These are phyloP conservation scores for Psilocybe cyanescens DNA, from an alignment of 768 basidiomycete species.

Conservation along the genomic window DNA sequence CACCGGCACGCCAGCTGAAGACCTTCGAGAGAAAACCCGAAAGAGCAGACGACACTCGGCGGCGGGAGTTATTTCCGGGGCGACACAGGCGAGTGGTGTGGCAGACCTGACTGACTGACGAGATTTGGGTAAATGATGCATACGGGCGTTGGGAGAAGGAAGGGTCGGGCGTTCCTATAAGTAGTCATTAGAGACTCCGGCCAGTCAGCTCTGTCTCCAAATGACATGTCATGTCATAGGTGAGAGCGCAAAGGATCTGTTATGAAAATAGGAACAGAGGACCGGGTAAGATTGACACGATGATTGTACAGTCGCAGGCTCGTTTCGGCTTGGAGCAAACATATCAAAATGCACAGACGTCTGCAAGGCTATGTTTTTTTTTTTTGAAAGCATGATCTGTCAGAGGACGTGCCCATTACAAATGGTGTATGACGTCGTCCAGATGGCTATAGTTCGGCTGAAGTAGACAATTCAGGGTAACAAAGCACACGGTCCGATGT, in stretches of 20 bases:
- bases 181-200: constrained; percentile 8
- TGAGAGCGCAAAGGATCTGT: constrained; percentile 9
- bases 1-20: constrained; percentile 1
- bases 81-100: constrained; percentile 7
- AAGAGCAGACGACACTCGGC: constrained; percentile 9
- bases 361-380: constrained; percentile 5
- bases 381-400: constrained; percentile 20
- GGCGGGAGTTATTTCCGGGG: constrained; percentile 14
- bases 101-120: constrained; percentile 8
- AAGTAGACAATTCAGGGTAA: background rate
- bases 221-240: constrained; percentile 28
- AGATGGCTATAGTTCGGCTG: background rate
- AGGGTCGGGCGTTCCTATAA: constrained; percentile 10
- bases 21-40: background rate
- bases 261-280: constrained; percentile 4
- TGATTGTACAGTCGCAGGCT: constrained; percentile 3
- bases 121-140: constrained; percentile 11
- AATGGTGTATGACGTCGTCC: constrained; percentile 12
- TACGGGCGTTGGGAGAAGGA: background rate
- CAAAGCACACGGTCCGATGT: constrained; percentile 14
- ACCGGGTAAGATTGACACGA: constrained; percentile 10
- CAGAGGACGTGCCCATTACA: constrained; percentile 5
- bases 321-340: constrained; percentile 3
- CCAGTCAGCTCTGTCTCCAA: constrained; percentile 13
- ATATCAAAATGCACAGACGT: background rate